These are phyloP conservation scores for Paramecium octaurelia DNA, from an alignment of 73 alveolate species.

Conservation along the genomic window DNA sequence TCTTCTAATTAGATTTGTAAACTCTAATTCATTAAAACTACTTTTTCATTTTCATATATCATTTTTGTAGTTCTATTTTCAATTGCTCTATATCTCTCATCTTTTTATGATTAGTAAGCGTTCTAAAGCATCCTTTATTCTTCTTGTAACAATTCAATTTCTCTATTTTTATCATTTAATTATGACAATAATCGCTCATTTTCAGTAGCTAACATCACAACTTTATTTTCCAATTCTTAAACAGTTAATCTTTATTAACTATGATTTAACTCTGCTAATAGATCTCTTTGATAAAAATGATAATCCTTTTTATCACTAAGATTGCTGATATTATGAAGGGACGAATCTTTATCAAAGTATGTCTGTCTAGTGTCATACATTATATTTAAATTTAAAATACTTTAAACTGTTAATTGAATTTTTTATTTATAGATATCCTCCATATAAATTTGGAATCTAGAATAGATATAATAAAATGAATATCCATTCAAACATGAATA, in stretches of 20 bases:
- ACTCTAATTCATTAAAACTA: conserved; percentile 40
- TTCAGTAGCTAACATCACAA: conserved; percentile 37
- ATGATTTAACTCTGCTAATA: neutral
- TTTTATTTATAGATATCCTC: neutral
- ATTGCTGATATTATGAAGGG: neutral
- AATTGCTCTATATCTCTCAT: neutral
- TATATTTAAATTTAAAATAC: neutral
- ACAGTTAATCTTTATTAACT: conserved; percentile 37
- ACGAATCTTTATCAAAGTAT: neutral
- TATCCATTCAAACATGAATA: neutral
- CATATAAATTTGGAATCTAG: neutral
- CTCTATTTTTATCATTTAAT: conserved; percentile 19
- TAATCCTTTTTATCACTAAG: conserved; percentile 23
- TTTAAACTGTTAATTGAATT: neutral
- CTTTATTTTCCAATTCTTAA: conserved; percentile 35
- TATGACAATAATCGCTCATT: neutral
- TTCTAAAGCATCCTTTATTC: neutral
- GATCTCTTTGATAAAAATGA: neutral
- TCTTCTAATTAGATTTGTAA: neutral
- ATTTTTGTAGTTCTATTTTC: conserved; percentile 40
- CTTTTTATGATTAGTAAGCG: neutral
- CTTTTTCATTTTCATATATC: conserved; percentile 41
- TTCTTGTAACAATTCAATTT: neutral
- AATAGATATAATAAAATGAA: neutral
- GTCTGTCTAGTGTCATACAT: neutral